A percentile compares a stretch with the other conserved stretches of the same genome.
phyloP scores from a whole-genome alignment of 805 yeast species.

The Saccharomycopsis microspora region DNA sequence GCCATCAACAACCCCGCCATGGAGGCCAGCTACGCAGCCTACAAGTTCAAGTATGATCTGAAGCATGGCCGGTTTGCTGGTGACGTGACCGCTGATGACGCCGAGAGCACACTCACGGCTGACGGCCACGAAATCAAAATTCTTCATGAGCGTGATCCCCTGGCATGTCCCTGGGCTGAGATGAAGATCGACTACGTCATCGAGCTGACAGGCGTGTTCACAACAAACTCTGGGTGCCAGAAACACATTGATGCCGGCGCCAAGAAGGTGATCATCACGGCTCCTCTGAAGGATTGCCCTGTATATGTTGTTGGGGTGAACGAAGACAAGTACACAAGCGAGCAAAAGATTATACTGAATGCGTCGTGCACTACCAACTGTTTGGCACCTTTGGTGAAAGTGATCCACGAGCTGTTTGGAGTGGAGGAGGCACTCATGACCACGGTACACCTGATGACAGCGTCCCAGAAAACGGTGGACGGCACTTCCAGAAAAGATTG shows the following conservation, averaged over 20 bases:
- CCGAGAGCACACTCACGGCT: conserved; percentile 32
- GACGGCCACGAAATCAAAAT: conserved; percentile 32
- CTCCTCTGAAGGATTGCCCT: conserved; percentile 90
- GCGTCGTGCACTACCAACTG: conserved; percentile 97
- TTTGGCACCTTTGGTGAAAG: conserved; percentile 90
- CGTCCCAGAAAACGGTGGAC: conserved; percentile 93
- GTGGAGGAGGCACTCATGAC: conserved; percentile 92
- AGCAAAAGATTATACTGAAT: conserved; percentile 70
- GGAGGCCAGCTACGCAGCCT: conserved; percentile 57
- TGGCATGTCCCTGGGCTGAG: conserved; percentile 79
- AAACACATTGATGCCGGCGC: conserved; percentile 87
- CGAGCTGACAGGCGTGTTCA: conserved; percentile 94
- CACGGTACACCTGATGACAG: conserved; percentile 92
- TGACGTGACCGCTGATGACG: conserved; percentile 41
- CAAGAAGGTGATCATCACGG: conserved; percentile 89
- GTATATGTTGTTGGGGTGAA: conserved; percentile 93
- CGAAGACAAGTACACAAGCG: conserved; percentile 65
- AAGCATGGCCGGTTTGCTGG: conserved; percentile 58
- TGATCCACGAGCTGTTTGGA: conserved; percentile 75
- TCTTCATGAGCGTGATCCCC: conserved; percentile 78
- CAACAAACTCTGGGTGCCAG: conserved; percentile 66
- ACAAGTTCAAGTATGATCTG: conserved; percentile 68
- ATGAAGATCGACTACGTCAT: conserved; percentile 76
- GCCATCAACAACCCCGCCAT: conserved; percentile 65
- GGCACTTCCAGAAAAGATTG: conserved; percentile 97